phyloP scores from a whole-genome alignment of 257 asterid species.

The Solanum sejunctum region DNA sequence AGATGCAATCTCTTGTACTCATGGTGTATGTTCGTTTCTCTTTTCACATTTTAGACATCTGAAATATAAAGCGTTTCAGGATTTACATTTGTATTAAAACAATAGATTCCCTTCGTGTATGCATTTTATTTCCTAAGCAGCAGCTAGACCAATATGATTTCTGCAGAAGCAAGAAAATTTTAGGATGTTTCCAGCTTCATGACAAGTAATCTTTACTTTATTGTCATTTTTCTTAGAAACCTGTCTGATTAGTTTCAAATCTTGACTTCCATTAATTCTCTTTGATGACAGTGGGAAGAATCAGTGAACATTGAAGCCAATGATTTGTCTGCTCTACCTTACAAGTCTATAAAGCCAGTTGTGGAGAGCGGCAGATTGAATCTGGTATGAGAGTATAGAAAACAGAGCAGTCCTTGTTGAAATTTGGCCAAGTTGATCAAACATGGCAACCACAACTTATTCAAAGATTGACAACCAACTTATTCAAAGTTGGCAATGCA shows the following conservation, averaged over 20 bases:
- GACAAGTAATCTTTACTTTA: conserved; percentile 34
- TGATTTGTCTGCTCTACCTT: conserved; percentile 70
- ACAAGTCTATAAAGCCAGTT: conserved; percentile 71
- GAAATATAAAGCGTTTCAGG: not conserved
- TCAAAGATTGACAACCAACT: too few species aligned
- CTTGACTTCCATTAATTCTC: conserved; percentile 6
- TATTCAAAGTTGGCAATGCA: too few species aligned
- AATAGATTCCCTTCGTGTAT: not conserved
- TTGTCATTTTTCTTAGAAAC: not conserved
- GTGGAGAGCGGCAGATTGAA: conserved; percentile 73
- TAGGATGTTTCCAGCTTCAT: conserved; percentile 33
- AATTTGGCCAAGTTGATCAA: too few species aligned
- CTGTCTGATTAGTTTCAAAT: not conserved
- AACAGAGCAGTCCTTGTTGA: too few species aligned
- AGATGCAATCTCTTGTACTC: not conserved
- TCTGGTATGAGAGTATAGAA: conserved; percentile 37
- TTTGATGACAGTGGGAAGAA: conserved; percentile 49
- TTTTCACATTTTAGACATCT: not conserved
- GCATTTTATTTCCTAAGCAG: conserved; percentile 58
- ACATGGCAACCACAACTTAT: too few species aligned
- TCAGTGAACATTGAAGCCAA: conserved; percentile 70
- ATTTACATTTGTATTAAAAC: not conserved
- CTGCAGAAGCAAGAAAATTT: too few species aligned
- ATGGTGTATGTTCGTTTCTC: not conserved
- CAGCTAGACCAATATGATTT: conserved; percentile 29